These are phyloP conservation scores for Butyriboletus loyo DNA, from an alignment of 768 basidiomycete species.

Conservation along the genomic window DNA sequence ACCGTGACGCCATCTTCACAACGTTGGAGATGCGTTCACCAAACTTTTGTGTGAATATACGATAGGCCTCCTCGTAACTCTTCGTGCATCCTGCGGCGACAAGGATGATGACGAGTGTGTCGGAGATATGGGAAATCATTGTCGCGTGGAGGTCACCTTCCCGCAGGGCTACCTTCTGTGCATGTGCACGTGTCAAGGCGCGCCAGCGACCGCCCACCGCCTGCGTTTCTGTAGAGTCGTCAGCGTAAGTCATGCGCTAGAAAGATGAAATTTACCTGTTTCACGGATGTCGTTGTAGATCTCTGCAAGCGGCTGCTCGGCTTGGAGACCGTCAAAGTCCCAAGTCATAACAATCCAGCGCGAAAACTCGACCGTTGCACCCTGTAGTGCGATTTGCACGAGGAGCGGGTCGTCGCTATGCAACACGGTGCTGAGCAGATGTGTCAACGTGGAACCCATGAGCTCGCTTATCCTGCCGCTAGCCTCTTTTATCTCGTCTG, in stretches of 20 bases:
- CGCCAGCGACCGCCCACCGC: constrained; percentile 55
- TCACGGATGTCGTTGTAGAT: constrained; percentile 41
- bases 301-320: constrained; percentile 27
- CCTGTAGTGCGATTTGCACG: constrained; percentile 38
- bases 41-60: constrained; percentile 32
- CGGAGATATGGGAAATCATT: constrained; percentile 44
- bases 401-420: constrained; percentile 38
- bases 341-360: constrained; percentile 35
- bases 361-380: constrained; percentile 30
- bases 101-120: constrained; percentile 43
- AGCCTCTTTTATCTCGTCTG: constrained; percentile 29
- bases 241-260: not conserved
- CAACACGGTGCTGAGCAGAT: constrained; percentile 20
- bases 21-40: constrained; percentile 35
- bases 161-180: constrained; percentile 32
- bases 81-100: constrained; percentile 39
- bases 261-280: constrained; percentile 33
- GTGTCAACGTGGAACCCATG: constrained; percentile 29
- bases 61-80: constrained; percentile 31
- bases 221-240: constrained; percentile 41
- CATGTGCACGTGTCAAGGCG: constrained; percentile 49
- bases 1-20: constrained; percentile 29
- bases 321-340: constrained; percentile 32
- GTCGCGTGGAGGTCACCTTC: constrained; percentile 32
- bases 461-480: constrained; percentile 28